phyloP scores from a whole-genome alignment of 2,329 filamentous ascomycete genomes.

The Penicillium decumbens region DNA sequence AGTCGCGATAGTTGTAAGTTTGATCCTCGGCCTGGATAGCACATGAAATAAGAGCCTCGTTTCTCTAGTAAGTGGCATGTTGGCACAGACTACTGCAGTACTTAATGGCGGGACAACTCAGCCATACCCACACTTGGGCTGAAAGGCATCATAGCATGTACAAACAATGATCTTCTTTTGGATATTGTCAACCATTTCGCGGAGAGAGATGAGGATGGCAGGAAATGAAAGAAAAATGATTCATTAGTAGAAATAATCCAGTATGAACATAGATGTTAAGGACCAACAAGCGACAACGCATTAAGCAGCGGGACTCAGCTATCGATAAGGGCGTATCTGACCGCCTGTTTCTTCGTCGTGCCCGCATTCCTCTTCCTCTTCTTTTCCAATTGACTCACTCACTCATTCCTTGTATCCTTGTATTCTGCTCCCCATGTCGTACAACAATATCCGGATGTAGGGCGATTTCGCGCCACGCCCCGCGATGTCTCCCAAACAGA shows the following conservation, averaged over 20 bases:
- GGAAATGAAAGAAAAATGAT: not conserved
- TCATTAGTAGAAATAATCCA: not conserved
- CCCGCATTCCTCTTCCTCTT: constrained; percentile 1
- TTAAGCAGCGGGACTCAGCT: not conserved
- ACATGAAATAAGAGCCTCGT: not conserved
- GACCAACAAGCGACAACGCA: not conserved
- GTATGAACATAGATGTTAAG: not conserved
- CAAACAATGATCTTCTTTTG: not conserved
- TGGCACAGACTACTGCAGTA: not conserved
- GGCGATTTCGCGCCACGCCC: constrained; percentile 32
- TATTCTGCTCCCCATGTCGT: constrained; percentile 13
- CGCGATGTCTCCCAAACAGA: constrained; percentile 46
- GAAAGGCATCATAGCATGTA: not conserved
- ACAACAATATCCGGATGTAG: constrained; percentile 21
- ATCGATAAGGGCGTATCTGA: constrained; percentile 22
- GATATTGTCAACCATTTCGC: not conserved
- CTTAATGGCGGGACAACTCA: constrained; percentile 2
- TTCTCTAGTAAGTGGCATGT: not conserved
- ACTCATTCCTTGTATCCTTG: not conserved
- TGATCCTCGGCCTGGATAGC: constrained; percentile 17
- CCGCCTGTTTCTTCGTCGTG: constrained; percentile 21
- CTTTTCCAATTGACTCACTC: constrained; percentile 1
- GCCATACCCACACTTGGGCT: constrained; percentile 13
- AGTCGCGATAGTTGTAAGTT: constrained; percentile 32
- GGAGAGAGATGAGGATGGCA: not conserved